These are phyloP conservation scores for Phytophthora chlamydospora DNA, from an alignment of 352 stramenopile species.

Conservation along the genomic window DNA sequence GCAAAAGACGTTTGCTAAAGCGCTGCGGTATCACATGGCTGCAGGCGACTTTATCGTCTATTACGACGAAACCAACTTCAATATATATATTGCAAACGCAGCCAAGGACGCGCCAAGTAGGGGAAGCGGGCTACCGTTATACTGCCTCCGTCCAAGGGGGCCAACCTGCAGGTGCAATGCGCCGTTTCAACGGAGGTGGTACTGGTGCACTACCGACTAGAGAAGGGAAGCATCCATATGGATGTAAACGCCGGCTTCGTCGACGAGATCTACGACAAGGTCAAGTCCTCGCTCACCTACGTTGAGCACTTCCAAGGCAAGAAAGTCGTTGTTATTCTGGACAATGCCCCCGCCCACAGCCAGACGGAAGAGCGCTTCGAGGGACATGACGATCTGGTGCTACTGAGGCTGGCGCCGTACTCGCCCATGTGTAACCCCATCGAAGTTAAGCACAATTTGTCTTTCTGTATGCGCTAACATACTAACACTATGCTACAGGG, in stretches of 20 bases:
- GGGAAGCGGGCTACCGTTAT: not conserved
- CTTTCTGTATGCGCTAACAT: not conserved
- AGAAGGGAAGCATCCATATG: slow-evolving; percentile 11
- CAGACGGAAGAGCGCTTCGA: too few species aligned
- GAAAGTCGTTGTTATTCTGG: too few species aligned
- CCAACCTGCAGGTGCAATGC: slow-evolving; percentile 17
- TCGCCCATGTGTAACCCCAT: too few species aligned
- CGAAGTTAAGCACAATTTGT: too few species aligned
- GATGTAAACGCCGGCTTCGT: slow-evolving; percentile 1
- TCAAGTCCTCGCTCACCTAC: slow-evolving; percentile 1
- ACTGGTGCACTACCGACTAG: slow-evolving; percentile 3
- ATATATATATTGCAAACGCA: slow-evolving; percentile 1
- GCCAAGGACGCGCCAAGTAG: slow-evolving; percentile 1
- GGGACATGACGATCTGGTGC: too few species aligned
- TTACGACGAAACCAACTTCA: slow-evolving; percentile 7
- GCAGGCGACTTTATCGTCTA: slow-evolving; percentile 1
- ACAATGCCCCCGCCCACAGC: too few species aligned
- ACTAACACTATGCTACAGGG: not conserved
- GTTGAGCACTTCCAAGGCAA: slow-evolving; percentile 5
- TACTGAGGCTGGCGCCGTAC: too few species aligned
- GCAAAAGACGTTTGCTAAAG: slow-evolving; percentile 9
- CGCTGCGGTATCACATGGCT: not conserved
- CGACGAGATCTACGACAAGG: slow-evolving; percentile 20
- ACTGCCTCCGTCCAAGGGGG: slow-evolving; percentile 4
- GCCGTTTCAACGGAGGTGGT: not conserved